A percentile compares a stretch with the other conserved stretches of the same genome.
These are phyloP conservation scores for Papiliotrema nemorosa DNA, from an alignment of 1,284 basidiomycete genomes.

Conservation along the genomic window DNA sequence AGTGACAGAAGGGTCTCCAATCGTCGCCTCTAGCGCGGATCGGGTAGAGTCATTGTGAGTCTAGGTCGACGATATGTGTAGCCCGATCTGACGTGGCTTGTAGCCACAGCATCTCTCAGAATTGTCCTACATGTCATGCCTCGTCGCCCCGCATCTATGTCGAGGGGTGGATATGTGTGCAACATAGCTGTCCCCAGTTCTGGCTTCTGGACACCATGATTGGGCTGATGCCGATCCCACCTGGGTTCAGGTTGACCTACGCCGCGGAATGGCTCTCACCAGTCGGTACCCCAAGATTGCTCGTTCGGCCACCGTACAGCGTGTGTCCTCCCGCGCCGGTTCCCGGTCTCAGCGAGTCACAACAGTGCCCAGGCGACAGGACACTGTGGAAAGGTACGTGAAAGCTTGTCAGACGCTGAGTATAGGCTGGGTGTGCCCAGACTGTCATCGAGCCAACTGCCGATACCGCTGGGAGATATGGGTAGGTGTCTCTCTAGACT, in stretches of 20 bases:
- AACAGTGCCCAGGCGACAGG: slow-evolving; percentile 13
- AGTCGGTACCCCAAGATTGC: slow-evolving; percentile 8
- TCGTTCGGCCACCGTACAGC: slow-evolving; percentile 18
- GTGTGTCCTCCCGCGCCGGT: slow-evolving; percentile 23
- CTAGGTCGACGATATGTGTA: neutral
- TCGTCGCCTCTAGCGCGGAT: no score
- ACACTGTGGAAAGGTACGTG: slow-evolving; percentile 30
- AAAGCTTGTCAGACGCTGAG: neutral
- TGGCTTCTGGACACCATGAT: slow-evolving; percentile 29
- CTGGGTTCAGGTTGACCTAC: slow-evolving; percentile 27
- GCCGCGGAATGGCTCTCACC: slow-evolving; percentile 17
- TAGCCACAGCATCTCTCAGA: neutral
- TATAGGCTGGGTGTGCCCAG: slow-evolving; percentile 38
- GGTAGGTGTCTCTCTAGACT: slow-evolving; percentile 16
- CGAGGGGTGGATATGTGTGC: slow-evolving; percentile 39
- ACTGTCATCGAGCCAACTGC: slow-evolving; percentile 42
- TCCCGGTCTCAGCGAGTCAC: neutral
- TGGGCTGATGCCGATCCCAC: slow-evolving; percentile 29
- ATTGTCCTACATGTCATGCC: slow-evolving; percentile 16
- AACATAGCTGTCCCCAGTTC: slow-evolving; percentile 25
- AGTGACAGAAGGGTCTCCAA: no score
- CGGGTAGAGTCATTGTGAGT: no score
- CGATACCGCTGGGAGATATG: slow-evolving; percentile 41
- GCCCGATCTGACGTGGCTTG: neutral
- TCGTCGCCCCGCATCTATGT: slow-evolving; percentile 23